These are phyloP conservation scores for Flaveria floridana DNA, from an alignment of 140 eudicot species.

Conservation along the genomic window DNA sequence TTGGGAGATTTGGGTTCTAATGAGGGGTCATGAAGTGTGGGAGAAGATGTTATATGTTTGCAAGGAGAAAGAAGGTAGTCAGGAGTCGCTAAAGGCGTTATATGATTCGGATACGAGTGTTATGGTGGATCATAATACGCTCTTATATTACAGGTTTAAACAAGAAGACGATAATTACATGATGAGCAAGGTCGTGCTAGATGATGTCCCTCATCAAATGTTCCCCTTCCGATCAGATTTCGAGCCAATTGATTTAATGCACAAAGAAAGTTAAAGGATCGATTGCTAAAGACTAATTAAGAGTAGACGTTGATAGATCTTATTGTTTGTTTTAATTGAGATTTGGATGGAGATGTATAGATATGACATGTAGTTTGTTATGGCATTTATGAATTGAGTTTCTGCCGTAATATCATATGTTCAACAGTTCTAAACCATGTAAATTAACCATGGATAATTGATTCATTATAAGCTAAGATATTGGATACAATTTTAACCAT, in stretches of 20 bases:
- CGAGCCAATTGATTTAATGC: constrained; percentile 1
- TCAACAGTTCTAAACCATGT: too few species aligned
- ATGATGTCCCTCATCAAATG: neutral
- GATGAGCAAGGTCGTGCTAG: neutral
- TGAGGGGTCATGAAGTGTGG: neutral
- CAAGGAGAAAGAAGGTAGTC: neutral
- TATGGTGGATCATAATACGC: neutral
- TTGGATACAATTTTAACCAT: too few species aligned
- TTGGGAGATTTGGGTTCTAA: constrained; percentile 30
- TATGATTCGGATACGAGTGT: constrained; percentile 14
- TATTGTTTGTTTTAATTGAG: neutral
- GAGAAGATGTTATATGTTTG: constrained; percentile 6
- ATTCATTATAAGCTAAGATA: too few species aligned
- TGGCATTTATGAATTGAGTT: too few species aligned
- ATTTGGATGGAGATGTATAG: neutral
- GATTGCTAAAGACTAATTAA: neutral
- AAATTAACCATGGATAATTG: too few species aligned
- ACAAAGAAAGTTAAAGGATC: neutral
- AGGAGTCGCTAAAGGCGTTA: neutral
- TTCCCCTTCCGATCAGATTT: constrained; percentile 27
- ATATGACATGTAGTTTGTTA: too few species aligned
- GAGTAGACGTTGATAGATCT: neutral
- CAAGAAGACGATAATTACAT: neutral
- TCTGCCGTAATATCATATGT: too few species aligned
- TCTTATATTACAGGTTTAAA: constrained; percentile 6